Conservation (phyloP, 331 rosid species). For the Ulmus americana region DNA sequence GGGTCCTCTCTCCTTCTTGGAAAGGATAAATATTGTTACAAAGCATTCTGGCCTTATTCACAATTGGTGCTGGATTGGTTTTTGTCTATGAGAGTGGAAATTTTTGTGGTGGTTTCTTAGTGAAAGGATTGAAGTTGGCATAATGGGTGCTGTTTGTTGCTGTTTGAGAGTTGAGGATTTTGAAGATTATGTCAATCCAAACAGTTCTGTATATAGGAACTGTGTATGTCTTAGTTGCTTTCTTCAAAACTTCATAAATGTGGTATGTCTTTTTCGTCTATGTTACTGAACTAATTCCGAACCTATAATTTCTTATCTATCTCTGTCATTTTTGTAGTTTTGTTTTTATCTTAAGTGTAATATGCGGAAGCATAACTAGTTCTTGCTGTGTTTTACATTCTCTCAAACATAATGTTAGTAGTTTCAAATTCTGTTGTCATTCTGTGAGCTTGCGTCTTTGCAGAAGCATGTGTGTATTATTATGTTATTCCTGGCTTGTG, state of each 20-base stretch:
- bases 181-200: conserved; percentile 85
- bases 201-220: conserved; percentile 62
- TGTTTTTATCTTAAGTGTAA: neutral
- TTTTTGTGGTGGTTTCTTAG: conserved; percentile 24
- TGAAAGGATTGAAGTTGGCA: conserved; percentile 37
- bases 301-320: neutral
- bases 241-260: conserved; percentile 57
- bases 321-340: neutral
- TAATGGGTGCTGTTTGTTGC: conserved; percentile 93
- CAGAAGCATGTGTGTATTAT: neutral
- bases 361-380: neutral
- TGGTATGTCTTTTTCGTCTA: conserved; percentile 40
- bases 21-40: conserved; percentile 20
- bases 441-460: neutral
- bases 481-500: neutral
- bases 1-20: conserved; percentile 51
- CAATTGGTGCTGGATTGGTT: conserved; percentile 20
- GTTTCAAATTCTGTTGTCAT: neutral
- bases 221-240: conserved; percentile 74
- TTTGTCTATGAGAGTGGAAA: conserved; percentile 28
- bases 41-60: conserved; percentile 19
- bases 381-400: neutral
- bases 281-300: conserved; percentile 12
- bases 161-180: conserved; percentile 59
- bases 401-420: neutral